Evolutionary conservation across 1,139 yeast genomes (phyloP).

Genomic region (Nakaseomyces kungkrabaensis): DNA sequence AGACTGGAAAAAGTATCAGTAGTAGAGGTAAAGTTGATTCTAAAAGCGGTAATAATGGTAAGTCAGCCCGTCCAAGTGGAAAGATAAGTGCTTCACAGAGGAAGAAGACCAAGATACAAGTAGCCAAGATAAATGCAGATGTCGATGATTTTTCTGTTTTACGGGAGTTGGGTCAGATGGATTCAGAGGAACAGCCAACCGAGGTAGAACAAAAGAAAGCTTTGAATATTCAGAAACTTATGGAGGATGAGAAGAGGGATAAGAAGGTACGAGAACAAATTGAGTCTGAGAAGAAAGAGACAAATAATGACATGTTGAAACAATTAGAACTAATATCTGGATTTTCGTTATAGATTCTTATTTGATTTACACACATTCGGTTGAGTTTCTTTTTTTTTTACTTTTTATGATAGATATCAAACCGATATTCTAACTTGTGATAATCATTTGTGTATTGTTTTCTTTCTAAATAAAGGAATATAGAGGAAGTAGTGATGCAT

Average conservation of each 20-base stretch:
- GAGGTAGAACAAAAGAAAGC: slow-evolving; percentile 23
- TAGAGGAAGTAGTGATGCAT: not conserved
- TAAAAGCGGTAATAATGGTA: slow-evolving; percentile 3
- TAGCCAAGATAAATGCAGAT: slow-evolving; percentile 20
- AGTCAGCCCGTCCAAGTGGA: slow-evolving; percentile 13
- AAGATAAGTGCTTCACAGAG: slow-evolving; percentile 12
- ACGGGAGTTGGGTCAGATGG: slow-evolving; percentile 6
- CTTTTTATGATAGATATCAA: not conserved
- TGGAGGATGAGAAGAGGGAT: slow-evolving; percentile 36
- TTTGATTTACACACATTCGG: no score
- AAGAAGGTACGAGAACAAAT: slow-evolving; percentile 35
- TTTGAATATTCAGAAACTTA: slow-evolving; percentile 32
- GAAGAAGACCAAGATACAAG: slow-evolving; percentile 19
- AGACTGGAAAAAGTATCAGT: slow-evolving; percentile 4
- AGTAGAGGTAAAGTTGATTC: slow-evolving; percentile 3
- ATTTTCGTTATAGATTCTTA: slow-evolving; percentile 32
- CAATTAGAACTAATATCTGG: slow-evolving; percentile 54
- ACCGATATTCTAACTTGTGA: no score
- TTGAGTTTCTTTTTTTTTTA: no score
- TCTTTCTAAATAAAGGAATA: not conserved
- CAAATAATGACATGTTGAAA: slow-evolving; percentile 42
- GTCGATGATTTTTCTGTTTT: slow-evolving; percentile 3
- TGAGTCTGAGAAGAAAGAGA: slow-evolving; percentile 33
- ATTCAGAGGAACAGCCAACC: slow-evolving; percentile 30
- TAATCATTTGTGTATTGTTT: not conserved